phyloP scores from a whole-genome alignment of 2,329 filamentous ascomycete species.

The Pyrenophora graminea region DNA sequence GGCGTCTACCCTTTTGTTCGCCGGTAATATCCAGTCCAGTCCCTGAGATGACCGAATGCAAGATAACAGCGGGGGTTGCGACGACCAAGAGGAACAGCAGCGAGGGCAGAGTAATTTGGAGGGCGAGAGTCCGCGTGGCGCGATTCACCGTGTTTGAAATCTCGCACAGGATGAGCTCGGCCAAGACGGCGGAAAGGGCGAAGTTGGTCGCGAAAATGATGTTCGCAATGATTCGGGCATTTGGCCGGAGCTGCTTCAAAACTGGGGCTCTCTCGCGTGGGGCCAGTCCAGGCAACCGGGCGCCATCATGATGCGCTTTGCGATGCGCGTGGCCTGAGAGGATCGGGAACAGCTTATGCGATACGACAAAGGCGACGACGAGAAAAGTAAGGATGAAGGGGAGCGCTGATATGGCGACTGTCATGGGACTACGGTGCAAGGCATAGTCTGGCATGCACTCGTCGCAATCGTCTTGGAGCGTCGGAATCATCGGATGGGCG shows the following conservation, averaged over 20 bases:
- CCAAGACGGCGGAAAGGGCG: conserved; percentile 75
- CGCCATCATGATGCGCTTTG: conserved; percentile 65
- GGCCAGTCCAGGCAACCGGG: conserved; percentile 56
- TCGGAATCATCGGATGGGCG: conserved; percentile 36
- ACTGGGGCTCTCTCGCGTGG: conserved; percentile 30
- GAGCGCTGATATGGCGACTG: conserved; percentile 63
- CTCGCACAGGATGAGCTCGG: conserved; percentile 81
- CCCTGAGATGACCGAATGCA: conserved; percentile 65
- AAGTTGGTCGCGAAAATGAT: conserved; percentile 76
- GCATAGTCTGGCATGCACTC: conserved; percentile 61
- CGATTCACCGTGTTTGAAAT: conserved; percentile 76
- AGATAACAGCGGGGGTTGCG: conserved; percentile 77
- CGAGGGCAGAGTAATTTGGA: conserved; percentile 70
- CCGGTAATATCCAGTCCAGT: conserved; percentile 67
- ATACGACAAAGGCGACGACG: conserved; percentile 64
- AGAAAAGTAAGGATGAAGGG: conserved; percentile 75
- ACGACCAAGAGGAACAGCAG: conserved; percentile 74
- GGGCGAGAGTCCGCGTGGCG: conserved; percentile 67
- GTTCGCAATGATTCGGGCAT: conserved; percentile 55
- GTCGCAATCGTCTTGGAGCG: conserved; percentile 57
- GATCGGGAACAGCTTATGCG: conserved; percentile 72
- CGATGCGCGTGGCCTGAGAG: conserved; percentile 63
- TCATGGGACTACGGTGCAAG: conserved; percentile 50
- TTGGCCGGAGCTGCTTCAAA: conserved; percentile 46
- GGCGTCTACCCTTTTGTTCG: conserved; percentile 60